Percentiles rank a stretch among this genome's conserved stretches.
These are phyloP conservation scores for Blastobotrys buckinghamii DNA, from an alignment of 1,139 yeast species.

Conservation along the genomic window DNA sequence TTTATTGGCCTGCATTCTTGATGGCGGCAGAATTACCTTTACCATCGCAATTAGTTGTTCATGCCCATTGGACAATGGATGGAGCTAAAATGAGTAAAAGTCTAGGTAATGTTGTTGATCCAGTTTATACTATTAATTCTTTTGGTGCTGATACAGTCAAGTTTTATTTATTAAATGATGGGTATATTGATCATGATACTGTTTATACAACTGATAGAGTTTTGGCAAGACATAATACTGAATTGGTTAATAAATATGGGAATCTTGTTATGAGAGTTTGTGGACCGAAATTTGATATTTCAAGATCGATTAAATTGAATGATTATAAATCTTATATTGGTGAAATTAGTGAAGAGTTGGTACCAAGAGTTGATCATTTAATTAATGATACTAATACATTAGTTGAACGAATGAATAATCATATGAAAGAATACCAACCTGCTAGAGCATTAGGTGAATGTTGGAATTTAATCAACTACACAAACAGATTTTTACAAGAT, in stretches of 20 bases:
- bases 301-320: slow-evolving; percentile 18
- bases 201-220: slow-evolving; percentile 65
- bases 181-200: slow-evolving; percentile 70
- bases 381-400: slow-evolving; percentile 31
- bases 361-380: slow-evolving; percentile 19
- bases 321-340: neutral
- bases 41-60: slow-evolving; percentile 77
- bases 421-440: slow-evolving; percentile 47
- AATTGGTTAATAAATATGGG: slow-evolving; percentile 74
- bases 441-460: slow-evolving; percentile 52
- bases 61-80: slow-evolving; percentile 88
- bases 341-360: slow-evolving; percentile 7
- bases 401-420: slow-evolving; percentile 36
- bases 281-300: slow-evolving; percentile 59
- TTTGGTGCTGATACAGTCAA: slow-evolving; percentile 67
- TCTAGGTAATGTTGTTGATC: slow-evolving; percentile 94
- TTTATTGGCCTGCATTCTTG: slow-evolving; percentile 91
- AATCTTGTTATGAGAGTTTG: slow-evolving; percentile 71
- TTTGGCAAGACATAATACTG: slow-evolving; percentile 49
- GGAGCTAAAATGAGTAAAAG: slow-evolving; percentile 94
- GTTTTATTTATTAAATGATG: slow-evolving; percentile 70
- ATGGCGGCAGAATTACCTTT: slow-evolving; percentile 71
- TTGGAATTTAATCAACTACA: slow-evolving; percentile 55
- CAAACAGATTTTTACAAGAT: slow-evolving; percentile 54
- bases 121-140: slow-evolving; percentile 50